A percentile compares a stretch with the other conserved stretches of the same genome.
These are phyloP conservation scores for Tulasnella sp. DNA, from an alignment of 768 basidiomycete genomes.

Conservation along the genomic window DNA sequence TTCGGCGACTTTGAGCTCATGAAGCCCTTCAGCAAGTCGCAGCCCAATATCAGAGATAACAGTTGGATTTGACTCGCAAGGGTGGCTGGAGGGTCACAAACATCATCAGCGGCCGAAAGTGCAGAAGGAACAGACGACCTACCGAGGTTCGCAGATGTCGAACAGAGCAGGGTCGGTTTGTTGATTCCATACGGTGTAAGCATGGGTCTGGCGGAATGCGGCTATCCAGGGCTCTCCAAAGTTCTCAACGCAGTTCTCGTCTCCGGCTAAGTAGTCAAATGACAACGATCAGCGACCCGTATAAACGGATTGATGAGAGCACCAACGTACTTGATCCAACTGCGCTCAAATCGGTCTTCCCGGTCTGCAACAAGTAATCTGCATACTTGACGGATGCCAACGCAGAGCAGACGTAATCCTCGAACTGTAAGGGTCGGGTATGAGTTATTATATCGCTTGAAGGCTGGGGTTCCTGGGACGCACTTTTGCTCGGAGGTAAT, in stretches of 20 bases:
- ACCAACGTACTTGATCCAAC: constrained; percentile 24
- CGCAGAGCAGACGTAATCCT: constrained; percentile 88
- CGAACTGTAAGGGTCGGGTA: constrained; percentile 46
- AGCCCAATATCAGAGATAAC: constrained; percentile 87
- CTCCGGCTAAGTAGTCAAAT: constrained; percentile 30
- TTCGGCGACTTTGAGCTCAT: constrained; percentile 87
- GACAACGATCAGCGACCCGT: constrained; percentile 26
- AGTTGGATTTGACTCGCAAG: constrained; percentile 84
- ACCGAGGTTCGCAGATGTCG: constrained; percentile 93
- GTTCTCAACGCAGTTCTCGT: constrained; percentile 56
- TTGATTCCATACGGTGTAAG: constrained; percentile 83
- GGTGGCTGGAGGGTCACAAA: constrained; percentile 51
- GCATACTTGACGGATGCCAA: constrained; percentile 84
- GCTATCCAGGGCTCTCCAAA: constrained; percentile 85
- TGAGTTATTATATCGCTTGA: background rate
- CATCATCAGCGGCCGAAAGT: background rate
- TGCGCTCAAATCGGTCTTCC: constrained; percentile 44
- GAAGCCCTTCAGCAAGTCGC: constrained; percentile 85
- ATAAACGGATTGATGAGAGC: background rate
- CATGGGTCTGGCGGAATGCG: constrained; percentile 81
- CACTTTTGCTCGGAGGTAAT: constrained; percentile 84
- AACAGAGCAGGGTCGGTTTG: constrained; percentile 89
- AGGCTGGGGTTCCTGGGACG: constrained; percentile 5
- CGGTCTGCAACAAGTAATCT: constrained; percentile 68
- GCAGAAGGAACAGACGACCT: constrained; percentile 8